Evolutionary conservation across 2,329 filamentous ascomycete genomes (phyloP).

Genomic region (Hortaea werneckii): DNA sequence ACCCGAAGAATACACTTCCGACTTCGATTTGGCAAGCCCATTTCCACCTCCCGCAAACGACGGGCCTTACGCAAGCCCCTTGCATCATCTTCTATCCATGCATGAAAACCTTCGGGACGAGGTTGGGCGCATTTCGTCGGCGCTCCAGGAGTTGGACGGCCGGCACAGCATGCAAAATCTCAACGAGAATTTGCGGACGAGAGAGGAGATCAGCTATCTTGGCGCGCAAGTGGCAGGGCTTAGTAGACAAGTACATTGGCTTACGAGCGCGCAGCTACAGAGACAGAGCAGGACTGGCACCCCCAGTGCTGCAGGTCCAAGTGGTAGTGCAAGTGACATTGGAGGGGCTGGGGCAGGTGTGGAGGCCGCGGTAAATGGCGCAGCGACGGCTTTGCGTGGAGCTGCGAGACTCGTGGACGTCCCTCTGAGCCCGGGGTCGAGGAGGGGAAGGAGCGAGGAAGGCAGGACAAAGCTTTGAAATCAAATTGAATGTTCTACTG

Average conservation of each 20-base stretch:
- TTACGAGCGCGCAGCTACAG: constrained; percentile 48
- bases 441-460: constrained; percentile 24
- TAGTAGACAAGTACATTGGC: constrained; percentile 53
- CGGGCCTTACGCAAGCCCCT: constrained; percentile 35
- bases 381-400: constrained; percentile 16
- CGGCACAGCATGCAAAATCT: constrained; percentile 52
- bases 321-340: constrained; percentile 2
- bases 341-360: constrained; percentile 14
- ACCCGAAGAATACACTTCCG: constrained; percentile 11
- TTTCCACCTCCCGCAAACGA: constrained; percentile 15
- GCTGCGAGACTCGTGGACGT: constrained; percentile 18
- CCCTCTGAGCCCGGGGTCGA: constrained; percentile 10
- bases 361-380: constrained; percentile 18
- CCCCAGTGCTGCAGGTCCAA: constrained; percentile 4
- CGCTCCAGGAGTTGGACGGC: constrained; percentile 49
- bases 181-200: constrained; percentile 51
- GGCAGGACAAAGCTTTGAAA: constrained; percentile 25
- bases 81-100: constrained; percentile 50
- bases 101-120: constrained; percentile 53
- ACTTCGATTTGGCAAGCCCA: constrained; percentile 17
- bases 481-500: too few relatives aligned
- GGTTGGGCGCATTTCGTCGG: constrained; percentile 43
- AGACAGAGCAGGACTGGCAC: constrained; percentile 16
- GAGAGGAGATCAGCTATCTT: constrained; percentile 52
- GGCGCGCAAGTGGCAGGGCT: constrained; percentile 50